Percentiles rank a stretch among this genome's conserved stretches.
phyloP scores from a whole-genome alignment of 75 land plant species.

The Selaginella tamariscina region DNA sequence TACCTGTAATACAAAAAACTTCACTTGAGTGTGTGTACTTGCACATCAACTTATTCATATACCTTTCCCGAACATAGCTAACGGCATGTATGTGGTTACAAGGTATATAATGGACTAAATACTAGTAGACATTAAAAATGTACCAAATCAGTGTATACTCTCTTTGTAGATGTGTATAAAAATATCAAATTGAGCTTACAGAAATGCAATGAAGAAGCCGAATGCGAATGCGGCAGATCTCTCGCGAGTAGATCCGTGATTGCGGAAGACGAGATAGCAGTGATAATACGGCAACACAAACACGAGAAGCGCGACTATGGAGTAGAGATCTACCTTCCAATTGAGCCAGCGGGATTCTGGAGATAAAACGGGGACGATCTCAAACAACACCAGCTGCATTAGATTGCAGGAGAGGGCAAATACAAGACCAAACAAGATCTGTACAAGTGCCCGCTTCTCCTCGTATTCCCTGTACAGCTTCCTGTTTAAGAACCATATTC shows the following conservation, averaged over 20 bases:
- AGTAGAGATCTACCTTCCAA: conserved; percentile 81
- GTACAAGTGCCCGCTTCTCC: conserved; percentile 72
- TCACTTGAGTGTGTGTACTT: too few relatives aligned
- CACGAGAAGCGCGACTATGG: conserved; percentile 58
- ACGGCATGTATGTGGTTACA: too few relatives aligned
- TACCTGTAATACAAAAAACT: too few relatives aligned
- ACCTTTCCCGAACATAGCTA: too few relatives aligned
- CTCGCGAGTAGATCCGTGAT: conserved; percentile 58
- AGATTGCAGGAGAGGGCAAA: conserved; percentile 92
- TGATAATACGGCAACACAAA: conserved; percentile 84
- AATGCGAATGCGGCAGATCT: conserved; percentile 62
- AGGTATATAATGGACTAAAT: too few relatives aligned
- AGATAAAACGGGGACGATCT: conserved; percentile 79
- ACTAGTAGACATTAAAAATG: too few relatives aligned
- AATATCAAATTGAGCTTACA: too few relatives aligned
- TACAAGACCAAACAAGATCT: conserved; percentile 77
- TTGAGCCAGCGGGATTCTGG: conserved; percentile 82
- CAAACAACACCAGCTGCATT: conserved; percentile 83
- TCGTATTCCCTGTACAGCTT: conserved; percentile 86
- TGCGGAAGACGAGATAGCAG: conserved; percentile 66
- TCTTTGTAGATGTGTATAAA: too few relatives aligned
- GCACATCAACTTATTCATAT: too few relatives aligned
- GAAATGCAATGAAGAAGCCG: conserved; percentile 56
- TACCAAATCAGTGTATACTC: too few relatives aligned
- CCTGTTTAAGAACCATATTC: conserved; percentile 77